Percentiles rank a stretch among this genome's conserved stretches.
Evolutionary conservation across 129 eudicot species (phyloP).

Genomic region (Flaveria linearis): DNA sequence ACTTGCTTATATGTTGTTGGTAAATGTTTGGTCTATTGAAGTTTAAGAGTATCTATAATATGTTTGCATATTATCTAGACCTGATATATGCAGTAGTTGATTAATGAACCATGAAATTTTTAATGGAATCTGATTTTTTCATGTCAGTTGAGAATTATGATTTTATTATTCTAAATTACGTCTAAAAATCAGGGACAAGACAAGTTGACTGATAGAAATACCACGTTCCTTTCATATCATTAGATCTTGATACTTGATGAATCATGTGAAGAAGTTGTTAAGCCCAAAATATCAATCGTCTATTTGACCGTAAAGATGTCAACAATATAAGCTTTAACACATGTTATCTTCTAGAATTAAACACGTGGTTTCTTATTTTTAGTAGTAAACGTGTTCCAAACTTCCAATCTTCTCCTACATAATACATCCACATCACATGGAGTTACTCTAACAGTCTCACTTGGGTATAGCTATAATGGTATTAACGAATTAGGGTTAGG

Average conservation of each 20-base stretch:
- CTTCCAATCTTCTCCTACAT: slow-evolving; percentile 1
- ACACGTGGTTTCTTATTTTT: slow-evolving; percentile 1
- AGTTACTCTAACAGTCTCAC: slow-evolving; percentile 18
- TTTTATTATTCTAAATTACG: neutral
- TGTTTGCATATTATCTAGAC: neutral
- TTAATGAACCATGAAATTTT: slow-evolving; percentile 10
- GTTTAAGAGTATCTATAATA: neutral
- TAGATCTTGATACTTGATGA: slow-evolving; percentile 1
- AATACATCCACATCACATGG: slow-evolving; percentile 3
- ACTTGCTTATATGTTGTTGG: slow-evolving; percentile 1
- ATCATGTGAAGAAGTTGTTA: slow-evolving; percentile 5
- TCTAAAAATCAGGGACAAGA: slow-evolving; percentile 8
- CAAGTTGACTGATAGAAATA: slow-evolving; percentile 8
- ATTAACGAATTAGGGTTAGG: neutral
- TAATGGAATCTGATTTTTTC: slow-evolving; percentile 1
- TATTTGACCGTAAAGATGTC: slow-evolving; percentile 3
- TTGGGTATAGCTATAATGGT: slow-evolving; percentile 10
- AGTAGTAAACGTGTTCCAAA: neutral
- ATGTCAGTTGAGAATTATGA: slow-evolving; percentile 2
- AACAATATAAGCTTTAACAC: neutral
- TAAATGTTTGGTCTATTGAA: too few relatives aligned
- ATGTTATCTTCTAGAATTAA: neutral
- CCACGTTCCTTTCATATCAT: slow-evolving; percentile 1
- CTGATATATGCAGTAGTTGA: neutral
- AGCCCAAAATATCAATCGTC: neutral